phyloP scores from a whole-genome alignment of 306 rosid species.

The Vachellia pachyceras region DNA sequence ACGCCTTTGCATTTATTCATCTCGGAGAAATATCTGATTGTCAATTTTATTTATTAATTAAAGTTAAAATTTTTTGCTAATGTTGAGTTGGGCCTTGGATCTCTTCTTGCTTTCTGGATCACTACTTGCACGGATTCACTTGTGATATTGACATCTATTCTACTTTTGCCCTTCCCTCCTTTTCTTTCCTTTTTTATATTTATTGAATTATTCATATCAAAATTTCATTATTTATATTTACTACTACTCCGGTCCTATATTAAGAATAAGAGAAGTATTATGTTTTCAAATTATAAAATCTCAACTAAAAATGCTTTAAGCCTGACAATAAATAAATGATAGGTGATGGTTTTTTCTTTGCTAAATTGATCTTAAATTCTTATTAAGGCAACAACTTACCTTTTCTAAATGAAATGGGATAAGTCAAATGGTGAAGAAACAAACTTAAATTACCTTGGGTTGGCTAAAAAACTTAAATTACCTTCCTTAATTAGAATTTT shows the following conservation, averaged over 20 bases:
- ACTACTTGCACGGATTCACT: not conserved
- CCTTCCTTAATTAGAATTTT: not conserved
- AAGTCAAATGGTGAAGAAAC: not conserved
- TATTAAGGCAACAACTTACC: not conserved
- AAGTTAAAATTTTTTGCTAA: not conserved
- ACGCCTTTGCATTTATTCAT: not conserved
- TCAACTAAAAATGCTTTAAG: not conserved
- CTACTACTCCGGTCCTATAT: too few relatives aligned
- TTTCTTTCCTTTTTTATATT: not conserved
- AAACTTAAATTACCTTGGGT: not conserved
- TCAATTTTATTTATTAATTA: not conserved
- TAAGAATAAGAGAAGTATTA: too few relatives aligned
- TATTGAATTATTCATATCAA: not conserved
- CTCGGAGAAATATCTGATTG: not conserved
- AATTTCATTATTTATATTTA: not conserved
- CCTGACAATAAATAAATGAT: not conserved
- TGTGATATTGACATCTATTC: not conserved
- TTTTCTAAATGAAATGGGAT: not conserved
- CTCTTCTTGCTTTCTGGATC: not conserved
- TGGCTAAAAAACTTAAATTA: not conserved
- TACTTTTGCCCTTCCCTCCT: not conserved
- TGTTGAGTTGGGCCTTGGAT: not conserved
- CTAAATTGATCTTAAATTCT: not conserved
- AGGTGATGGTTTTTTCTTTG: not conserved
- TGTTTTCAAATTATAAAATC: not conserved